phyloP scores from a whole-genome alignment of 2,329 filamentous ascomycete genomes.

The Cladophialophora yegresii region DNA sequence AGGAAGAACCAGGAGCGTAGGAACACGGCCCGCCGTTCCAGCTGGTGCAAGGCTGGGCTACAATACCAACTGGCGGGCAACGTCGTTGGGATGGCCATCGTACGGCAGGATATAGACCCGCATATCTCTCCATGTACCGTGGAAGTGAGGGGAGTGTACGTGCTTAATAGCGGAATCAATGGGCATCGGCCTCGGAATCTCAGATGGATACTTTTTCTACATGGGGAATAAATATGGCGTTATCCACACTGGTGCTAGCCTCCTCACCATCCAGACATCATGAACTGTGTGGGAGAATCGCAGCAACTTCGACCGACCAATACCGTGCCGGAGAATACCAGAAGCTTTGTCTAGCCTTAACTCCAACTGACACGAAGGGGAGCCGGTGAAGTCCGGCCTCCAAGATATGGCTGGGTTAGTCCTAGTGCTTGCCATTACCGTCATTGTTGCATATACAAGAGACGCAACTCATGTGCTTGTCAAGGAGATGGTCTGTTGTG shows the following conservation, averaged over 20 bases:
- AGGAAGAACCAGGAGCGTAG: conserved; percentile 1
- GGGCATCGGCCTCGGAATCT: not conserved
- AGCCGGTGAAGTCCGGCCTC: not conserved
- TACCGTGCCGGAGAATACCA: not conserved
- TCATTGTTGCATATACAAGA: not conserved
- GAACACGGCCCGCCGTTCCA: not conserved
- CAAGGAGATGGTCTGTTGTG: not conserved
- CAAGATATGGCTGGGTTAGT: not conserved
- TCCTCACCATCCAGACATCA: not conserved
- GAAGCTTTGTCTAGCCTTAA: not conserved
- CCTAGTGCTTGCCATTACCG: not conserved
- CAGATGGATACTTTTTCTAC: not conserved
- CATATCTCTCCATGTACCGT: not conserved
- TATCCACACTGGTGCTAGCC: not conserved
- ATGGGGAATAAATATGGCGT: not conserved
- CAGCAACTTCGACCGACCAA: not conserved
- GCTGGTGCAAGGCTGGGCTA: not conserved
- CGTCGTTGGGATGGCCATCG: not conserved
- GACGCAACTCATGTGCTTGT: not conserved
- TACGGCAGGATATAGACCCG: not conserved
- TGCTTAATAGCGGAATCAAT: not conserved
- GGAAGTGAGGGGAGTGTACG: too few relatives aligned
- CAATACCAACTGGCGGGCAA: not conserved
- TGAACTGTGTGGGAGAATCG: not conserved
- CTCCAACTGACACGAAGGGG: not conserved